Base-by-base conservation (phyloP, 306 rosid genomes). In the Gastrolobium bilobum region DNA sequence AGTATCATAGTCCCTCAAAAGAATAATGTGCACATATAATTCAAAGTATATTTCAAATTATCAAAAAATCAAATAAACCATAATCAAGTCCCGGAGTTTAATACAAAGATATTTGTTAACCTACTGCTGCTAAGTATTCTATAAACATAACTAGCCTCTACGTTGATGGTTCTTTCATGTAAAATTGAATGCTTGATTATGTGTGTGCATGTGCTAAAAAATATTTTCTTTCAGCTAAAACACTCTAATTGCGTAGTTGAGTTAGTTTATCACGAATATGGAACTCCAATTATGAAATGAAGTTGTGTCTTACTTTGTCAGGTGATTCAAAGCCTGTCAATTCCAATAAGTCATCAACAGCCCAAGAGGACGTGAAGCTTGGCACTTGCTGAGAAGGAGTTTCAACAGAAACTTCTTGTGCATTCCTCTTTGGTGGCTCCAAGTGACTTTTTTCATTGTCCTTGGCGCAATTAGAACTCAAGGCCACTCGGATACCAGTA, bases 401-500 rank as follows among this genome's bases (percentile, higher is more conserved):
- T 86, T 94, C 84, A 4, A 64, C 13, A 31, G 93, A 60, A 66
- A 88, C 82, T 78, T 74, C 84, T 6, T 85, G 86, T 37, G 90
- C 57, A 68, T 80, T 83, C 31, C 62, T 84, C 81, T 75, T 67
- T 2, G 97, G 91, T 38, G 98, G 99, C 84, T 94, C 97, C 66
- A 70, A 71, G 82, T 62, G 83, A 73, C 58, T 70, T 52, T 82
- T 84, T 61, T 90, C 83, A 31, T 82, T 70, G 37, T 87, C 95
- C 66, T 88, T 88, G 76, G 79, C 10, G 83, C 97, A 92, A 54
- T 73, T 69, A 44, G 92, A 86, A 78, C 38, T 91, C 79, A 80
- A 51, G 11, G 98, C 97, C 63, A 95, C 96, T 53, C 83, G 83
- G 86, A 93, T 93, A 71, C 99, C 98, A 3, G 99, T 95, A 7